phyloP scores from a whole-genome alignment of 1,139 yeast species.

The Blastobotrys raffinosifermentans region DNA sequence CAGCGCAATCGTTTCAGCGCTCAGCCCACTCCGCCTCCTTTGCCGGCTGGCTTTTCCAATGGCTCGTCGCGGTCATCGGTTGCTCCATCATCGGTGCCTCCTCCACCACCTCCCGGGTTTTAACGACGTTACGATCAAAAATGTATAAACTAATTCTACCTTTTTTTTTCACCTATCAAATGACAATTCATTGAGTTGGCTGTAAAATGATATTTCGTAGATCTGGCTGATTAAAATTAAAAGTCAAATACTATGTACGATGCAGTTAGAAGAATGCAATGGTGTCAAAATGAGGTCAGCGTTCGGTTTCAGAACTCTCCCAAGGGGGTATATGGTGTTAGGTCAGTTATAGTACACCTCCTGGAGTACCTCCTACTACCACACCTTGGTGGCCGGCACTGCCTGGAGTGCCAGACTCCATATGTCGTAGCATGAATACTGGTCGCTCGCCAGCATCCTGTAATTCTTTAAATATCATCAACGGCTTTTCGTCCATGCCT shows the following conservation, averaged over 20 bases:
- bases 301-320: too few relatives aligned
- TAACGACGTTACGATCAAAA: neutral
- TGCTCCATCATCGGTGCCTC: neutral
- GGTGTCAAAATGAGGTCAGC: too few relatives aligned
- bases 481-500: constrained; percentile 84
- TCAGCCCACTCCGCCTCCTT: too few relatives aligned
- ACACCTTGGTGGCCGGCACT: constrained; percentile 19
- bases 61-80: constrained; percentile 4
- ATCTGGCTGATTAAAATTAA: too few relatives aligned
- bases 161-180: too few relatives aligned
- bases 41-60: too few relatives aligned
- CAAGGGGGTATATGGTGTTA: too few relatives aligned
- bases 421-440: constrained; percentile 84
- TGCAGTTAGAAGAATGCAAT: too few relatives aligned
- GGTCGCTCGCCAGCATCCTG: constrained; percentile 88
- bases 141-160: too few relatives aligned
- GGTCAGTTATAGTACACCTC: constrained; percentile 28
- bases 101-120: constrained; percentile 10
- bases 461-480: constrained; percentile 77
- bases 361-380: constrained; percentile 32
- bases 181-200: constrained; percentile 2
- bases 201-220: too few relatives aligned
- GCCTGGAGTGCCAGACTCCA: constrained; percentile 38
- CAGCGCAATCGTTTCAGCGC: constrained; percentile 31
- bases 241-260: too few relatives aligned